Conservation (phyloP, 306 rosid species). For the Cyamopsis tetragonoloba region DNA sequence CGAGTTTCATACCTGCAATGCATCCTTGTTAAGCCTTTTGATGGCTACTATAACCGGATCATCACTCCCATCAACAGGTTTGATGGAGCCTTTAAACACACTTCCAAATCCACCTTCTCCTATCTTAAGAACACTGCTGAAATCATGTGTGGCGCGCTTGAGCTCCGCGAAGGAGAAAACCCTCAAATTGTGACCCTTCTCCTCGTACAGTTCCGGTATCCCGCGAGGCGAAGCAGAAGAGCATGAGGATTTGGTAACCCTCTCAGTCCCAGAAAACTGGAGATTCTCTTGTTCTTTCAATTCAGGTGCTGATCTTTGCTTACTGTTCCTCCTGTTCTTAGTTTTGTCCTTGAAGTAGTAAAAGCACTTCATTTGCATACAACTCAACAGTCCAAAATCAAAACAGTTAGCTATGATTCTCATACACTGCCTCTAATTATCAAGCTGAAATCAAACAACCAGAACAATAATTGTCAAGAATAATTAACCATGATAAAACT, state of each 20-base stretch:
- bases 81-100: conserved; percentile 72
- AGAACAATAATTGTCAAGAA: background rate
- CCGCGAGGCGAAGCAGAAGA: conserved; percentile 56
- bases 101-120: conserved; percentile 97
- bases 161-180: conserved; percentile 60
- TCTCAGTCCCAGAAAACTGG: conserved; percentile 38
- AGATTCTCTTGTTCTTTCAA: conserved; percentile 41
- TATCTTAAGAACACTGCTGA: conserved; percentile 61
- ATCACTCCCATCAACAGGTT: conserved; percentile 53
- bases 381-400: too few relatives aligned
- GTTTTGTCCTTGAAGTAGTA: conserved; percentile 48
- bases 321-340: conserved; percentile 39
- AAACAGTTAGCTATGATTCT: conserved; percentile 1
- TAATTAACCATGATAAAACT: background rate
- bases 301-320: conserved; percentile 71
- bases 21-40: conserved; percentile 68
- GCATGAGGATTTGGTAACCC: conserved; percentile 53
- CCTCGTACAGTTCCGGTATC: conserved; percentile 71
- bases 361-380: conserved; percentile 68
- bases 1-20: conserved; percentile 59
- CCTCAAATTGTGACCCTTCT: conserved; percentile 71
- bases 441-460: conserved; percentile 20
- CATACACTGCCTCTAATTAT: conserved; percentile 19
- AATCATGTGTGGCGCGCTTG: conserved; percentile 55
- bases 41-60: conserved; percentile 58